Conservation (phyloP, 2,329 filamentous ascomycete species). For the Xylaria sp. region DNA sequence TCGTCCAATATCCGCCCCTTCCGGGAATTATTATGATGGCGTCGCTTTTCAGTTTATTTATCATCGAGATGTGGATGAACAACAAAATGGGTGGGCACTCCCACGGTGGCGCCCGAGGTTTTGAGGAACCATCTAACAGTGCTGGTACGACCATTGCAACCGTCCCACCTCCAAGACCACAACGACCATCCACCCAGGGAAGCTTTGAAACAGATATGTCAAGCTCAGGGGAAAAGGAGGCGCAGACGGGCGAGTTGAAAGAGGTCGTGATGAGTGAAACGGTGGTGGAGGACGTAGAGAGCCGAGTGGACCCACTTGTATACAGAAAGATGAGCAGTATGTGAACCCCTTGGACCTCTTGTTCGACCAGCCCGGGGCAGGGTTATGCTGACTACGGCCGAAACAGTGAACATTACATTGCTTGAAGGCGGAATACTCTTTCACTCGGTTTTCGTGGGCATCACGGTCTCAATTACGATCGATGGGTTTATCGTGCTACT, state of each 20-base stretch:
- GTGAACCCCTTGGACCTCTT: neutral
- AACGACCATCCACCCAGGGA: conserved; percentile 45
- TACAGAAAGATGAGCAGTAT: conserved; percentile 68
- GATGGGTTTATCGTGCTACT: conserved; percentile 75
- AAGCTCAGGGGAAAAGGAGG: conserved; percentile 56
- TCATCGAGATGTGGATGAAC: conserved; percentile 71
- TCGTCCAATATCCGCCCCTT: conserved; percentile 68
- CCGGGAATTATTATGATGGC: conserved; percentile 74
- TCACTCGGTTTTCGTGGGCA: conserved; percentile 80
- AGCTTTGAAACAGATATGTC: conserved; percentile 53
- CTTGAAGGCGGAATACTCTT: conserved; percentile 83
- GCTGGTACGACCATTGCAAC: conserved; percentile 7
- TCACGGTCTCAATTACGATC: conserved; percentile 76
- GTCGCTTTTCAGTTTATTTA: conserved; percentile 69
- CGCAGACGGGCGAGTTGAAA: conserved; percentile 46
- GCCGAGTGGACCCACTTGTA: conserved; percentile 58
- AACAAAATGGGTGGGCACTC: conserved; percentile 68
- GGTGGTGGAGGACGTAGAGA: conserved; percentile 58
- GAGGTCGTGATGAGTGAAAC: conserved; percentile 50
- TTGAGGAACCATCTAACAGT: conserved; percentile 38
- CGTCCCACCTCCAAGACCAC: conserved; percentile 49
- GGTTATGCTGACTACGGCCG: conserved; percentile 4
- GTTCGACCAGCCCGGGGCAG: neutral
- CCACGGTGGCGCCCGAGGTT: conserved; percentile 66
- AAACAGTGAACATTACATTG: conserved; percentile 72